Evolutionary conservation across 108 stramenopile genomes (phyloP).

Genomic region (Nannochloropsis oceanica): DNA sequence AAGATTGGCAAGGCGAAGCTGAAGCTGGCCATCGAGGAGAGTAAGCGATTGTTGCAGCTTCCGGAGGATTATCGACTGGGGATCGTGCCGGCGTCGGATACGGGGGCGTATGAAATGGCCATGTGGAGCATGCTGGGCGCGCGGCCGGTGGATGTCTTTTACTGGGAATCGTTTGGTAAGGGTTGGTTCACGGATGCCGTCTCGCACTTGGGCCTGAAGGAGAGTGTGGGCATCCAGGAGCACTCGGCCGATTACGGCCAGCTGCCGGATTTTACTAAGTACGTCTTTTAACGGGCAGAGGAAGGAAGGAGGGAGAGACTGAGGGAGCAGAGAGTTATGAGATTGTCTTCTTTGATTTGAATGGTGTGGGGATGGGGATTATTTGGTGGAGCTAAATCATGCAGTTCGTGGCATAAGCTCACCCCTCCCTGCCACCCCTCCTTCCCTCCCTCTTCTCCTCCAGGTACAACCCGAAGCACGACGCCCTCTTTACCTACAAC

Average conservation of each 20-base stretch:
- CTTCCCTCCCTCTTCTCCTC: not conserved
- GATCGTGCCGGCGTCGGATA: slow-evolving; percentile 96
- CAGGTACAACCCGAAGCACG: slow-evolving; percentile 59
- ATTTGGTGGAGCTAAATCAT: too few species aligned
- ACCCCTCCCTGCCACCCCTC: not conserved
- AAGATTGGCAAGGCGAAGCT: slow-evolving; percentile 92
- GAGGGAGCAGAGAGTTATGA: too few species aligned
- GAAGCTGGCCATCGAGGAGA: slow-evolving; percentile 77
- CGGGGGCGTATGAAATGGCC: slow-evolving; percentile 99
- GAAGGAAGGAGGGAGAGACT: too few species aligned
- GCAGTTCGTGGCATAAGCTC: too few species aligned
- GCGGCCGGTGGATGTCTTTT: slow-evolving; percentile 80
- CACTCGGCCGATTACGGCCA: slow-evolving; percentile 82
- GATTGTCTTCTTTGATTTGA: too few species aligned
- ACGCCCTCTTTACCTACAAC: slow-evolving; percentile 97
- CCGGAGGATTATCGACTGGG: slow-evolving; percentile 86
- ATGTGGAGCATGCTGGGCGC: slow-evolving; percentile 98
- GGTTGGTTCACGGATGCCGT: slow-evolving; percentile 87
- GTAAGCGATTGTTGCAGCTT: slow-evolving; percentile 73
- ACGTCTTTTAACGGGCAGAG: not conserved
- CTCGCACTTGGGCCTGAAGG: slow-evolving; percentile 70
- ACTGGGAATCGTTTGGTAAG: slow-evolving; percentile 98
- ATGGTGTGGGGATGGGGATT: too few species aligned
- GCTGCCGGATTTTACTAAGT: slow-evolving; percentile 75
- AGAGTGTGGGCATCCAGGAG: slow-evolving; percentile 65